Evolutionary conservation across 371 early-diverging fungal genomes (phyloP).

Genomic region (Rhizomucor pusillus): DNA sequence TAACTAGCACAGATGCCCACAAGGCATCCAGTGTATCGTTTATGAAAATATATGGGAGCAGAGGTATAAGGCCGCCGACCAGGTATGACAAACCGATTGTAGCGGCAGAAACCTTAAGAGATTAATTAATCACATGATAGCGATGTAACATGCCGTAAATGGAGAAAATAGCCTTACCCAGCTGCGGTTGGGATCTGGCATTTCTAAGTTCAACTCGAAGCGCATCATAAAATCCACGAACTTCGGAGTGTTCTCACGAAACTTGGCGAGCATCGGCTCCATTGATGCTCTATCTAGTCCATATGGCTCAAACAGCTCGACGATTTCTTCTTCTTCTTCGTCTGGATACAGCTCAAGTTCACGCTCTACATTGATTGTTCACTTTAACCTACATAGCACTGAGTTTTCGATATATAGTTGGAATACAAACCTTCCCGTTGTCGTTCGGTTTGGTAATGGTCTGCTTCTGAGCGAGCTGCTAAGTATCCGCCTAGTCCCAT

Average conservation of each 20-base stretch:
- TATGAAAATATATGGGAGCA: slow-evolving; percentile 63
- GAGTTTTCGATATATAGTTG: not conserved
- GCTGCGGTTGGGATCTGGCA: slow-evolving; percentile 57
- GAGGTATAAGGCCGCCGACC: slow-evolving; percentile 67
- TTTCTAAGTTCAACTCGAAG: slow-evolving; percentile 68
- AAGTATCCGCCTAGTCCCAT: slow-evolving; percentile 71
- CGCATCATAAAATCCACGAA: slow-evolving; percentile 79
- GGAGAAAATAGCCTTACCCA: slow-evolving; percentile 46
- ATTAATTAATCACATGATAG: no score
- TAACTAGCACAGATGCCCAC: slow-evolving; percentile 51
- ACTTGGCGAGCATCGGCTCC: slow-evolving; percentile 55
- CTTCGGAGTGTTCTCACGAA: slow-evolving; percentile 53
- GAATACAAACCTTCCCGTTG: slow-evolving; percentile 47
- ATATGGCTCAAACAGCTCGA: slow-evolving; percentile 60
- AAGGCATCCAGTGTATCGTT: slow-evolving; percentile 43
- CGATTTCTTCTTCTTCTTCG: slow-evolving; percentile 65
- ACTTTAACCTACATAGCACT: not conserved
- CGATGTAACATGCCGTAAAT: slow-evolving; percentile 9
- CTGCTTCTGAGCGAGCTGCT: slow-evolving; percentile 67
- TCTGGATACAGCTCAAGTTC: slow-evolving; percentile 61
- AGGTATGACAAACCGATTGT: slow-evolving; percentile 72
- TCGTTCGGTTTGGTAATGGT: slow-evolving; percentile 66
- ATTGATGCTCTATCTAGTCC: slow-evolving; percentile 54
- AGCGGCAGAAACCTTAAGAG: slow-evolving; percentile 48
- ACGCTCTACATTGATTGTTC: slow-evolving; percentile 28